Evolutionary conservation across 768 basidiomycete genomes (phyloP).

Genomic region (Auriscalpium vulgare): DNA sequence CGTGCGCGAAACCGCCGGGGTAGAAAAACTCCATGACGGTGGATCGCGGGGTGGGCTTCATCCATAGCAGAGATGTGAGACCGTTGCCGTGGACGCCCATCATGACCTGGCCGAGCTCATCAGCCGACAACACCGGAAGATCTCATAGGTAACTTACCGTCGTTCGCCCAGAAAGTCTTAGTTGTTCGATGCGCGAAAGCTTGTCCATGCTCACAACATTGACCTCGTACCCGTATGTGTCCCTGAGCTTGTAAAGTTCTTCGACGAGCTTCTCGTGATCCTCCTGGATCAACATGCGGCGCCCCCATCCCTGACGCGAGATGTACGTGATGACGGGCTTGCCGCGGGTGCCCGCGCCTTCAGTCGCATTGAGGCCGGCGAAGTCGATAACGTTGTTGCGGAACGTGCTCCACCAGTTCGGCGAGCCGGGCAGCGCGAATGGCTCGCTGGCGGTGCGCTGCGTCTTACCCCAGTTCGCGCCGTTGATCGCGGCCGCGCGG

Average conservation of each 20-base stretch:
- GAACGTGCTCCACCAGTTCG: constrained; percentile 80
- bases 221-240: constrained; percentile 75
- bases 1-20: constrained; percentile 75
- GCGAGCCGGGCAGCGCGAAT: constrained; percentile 65
- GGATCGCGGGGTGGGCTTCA: constrained; percentile 73
- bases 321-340: constrained; percentile 89
- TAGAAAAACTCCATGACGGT: constrained; percentile 93
- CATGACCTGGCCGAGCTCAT: constrained; percentile 57
- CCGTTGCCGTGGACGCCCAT: constrained; percentile 95
- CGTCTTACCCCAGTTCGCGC: constrained; percentile 56
- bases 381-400: constrained; percentile 67
- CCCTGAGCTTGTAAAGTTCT: constrained; percentile 62
- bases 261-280: constrained; percentile 75
- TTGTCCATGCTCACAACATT: constrained; percentile 83
- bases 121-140: not conserved
- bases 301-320: constrained; percentile 81
- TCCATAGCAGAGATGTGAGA: constrained; percentile 83
- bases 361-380: constrained; percentile 48
- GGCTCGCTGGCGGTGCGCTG: constrained; percentile 72
- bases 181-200: constrained; percentile 71
- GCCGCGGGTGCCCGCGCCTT: constrained; percentile 23
- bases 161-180: constrained; percentile 72
- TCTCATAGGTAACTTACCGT: constrained; percentile 46
- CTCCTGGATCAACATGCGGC: constrained; percentile 68
- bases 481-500: constrained; percentile 75